Base-by-base conservation (phyloP, 176 grass and related monocot species). In the Zizania latifolia region DNA sequence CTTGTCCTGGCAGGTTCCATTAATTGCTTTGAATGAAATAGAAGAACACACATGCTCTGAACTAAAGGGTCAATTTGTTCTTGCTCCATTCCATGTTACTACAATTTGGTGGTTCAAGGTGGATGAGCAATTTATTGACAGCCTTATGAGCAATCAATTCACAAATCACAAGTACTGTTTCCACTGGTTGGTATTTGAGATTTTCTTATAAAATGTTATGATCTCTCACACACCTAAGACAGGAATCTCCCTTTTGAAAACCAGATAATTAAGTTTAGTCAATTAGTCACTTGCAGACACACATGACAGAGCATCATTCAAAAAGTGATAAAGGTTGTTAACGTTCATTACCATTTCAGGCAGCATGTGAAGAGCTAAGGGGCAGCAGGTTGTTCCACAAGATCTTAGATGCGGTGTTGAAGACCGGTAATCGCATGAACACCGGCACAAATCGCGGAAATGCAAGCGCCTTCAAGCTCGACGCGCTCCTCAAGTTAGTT, bases 361-460 rank as follows among this genome's bases (percentile, higher is more conserved):
- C 86, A 50, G 91, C 94, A 4, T 98, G 94, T 65, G 84, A 93
- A 29, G 94, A 98, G 62, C 66, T 98, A 2, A 86, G 78, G 61
- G 83, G 85, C 55, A 89, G 94, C 75, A 92, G 84, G 38, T 78
- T 98, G 75, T 98, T 98, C 79, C 91, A 91, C 78, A 98, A 93
- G 81, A 88, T 98, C 31, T 88, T 98, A 76, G 91, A 98, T 15
- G 94, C 94, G 0, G 90, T 93, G 22, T 77, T 98, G 32, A 98
- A 98, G 72, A 94, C 89, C 0, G 94, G 94, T 14, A 98, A 98
- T 74, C 81, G 90, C 24, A 98, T 98, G 86, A 98, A 98, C 79
- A 86, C 85, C 2, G 94, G 94, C 29, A 98, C 94, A 1, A 88
- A 89, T 67, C 90, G 88, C 2, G 94, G 94, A 4, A 92, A 98